phyloP scores from a whole-genome alignment of 2,329 filamentous ascomycete species.

The Amylocarpus encephaloides region DNA sequence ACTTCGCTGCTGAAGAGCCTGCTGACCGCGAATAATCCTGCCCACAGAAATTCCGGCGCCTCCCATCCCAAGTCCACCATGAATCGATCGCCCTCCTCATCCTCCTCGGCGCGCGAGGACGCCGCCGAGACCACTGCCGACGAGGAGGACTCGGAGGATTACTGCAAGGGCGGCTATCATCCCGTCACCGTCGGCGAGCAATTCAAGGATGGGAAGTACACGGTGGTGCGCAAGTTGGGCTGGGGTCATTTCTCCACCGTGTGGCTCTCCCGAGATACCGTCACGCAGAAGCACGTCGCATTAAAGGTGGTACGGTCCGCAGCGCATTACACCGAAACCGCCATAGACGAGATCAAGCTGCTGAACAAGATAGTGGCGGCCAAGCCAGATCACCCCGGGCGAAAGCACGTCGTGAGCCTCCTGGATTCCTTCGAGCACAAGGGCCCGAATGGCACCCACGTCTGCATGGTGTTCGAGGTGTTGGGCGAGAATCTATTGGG shows the following conservation, averaged over 20 bases:
- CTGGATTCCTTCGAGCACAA: slow-evolving; percentile 97
- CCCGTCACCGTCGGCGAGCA: slow-evolving; percentile 90
- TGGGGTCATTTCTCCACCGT: slow-evolving; percentile 99
- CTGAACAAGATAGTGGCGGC: slow-evolving; percentile 95
- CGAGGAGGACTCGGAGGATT: slow-evolving; percentile 98
- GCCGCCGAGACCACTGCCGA: slow-evolving; percentile 87
- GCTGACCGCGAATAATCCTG: slow-evolving; percentile 25
- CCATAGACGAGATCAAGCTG: slow-evolving; percentile 97
- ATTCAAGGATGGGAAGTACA: slow-evolving; percentile 97
- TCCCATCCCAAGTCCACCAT: slow-evolving; percentile 24
- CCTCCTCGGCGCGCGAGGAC: slow-evolving; percentile 76
- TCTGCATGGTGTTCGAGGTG: slow-evolving; percentile 99
- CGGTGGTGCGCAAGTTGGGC: slow-evolving; percentile 89
- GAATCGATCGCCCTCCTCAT: slow-evolving; percentile 52
- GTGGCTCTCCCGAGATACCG: slow-evolving; percentile 77
- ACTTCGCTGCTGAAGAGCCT: slow-evolving; percentile 26
- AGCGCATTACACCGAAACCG: slow-evolving; percentile 97
- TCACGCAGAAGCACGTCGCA: slow-evolving; percentile 86
- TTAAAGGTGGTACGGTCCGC: slow-evolving; percentile 97
- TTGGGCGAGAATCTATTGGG: slow-evolving; percentile 91
- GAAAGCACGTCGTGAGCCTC: slow-evolving; percentile 90
- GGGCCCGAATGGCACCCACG: slow-evolving; percentile 90
- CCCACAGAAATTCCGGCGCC: slow-evolving; percentile 26
- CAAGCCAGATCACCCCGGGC: slow-evolving; percentile 88
- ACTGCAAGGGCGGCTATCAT: slow-evolving; percentile 98